phyloP scores from a whole-genome alignment of 352 stramenopile genomes.

The Blastocystis sp. region DNA sequence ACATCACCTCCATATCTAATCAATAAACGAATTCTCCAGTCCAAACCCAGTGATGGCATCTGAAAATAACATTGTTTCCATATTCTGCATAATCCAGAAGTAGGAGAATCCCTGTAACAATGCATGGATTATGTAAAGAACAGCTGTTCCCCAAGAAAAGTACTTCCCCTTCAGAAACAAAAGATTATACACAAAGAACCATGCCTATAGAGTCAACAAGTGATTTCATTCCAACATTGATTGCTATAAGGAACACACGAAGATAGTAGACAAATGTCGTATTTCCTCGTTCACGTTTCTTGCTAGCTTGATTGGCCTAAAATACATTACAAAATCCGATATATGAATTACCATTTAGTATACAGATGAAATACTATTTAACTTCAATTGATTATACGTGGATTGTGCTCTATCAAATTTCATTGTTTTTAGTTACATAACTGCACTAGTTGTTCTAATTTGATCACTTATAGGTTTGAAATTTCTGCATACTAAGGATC shows the following conservation, averaged over 20 bases:
- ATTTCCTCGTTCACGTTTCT: slow-evolving; percentile 54
- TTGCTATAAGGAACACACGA: neutral
- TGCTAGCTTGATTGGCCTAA: slow-evolving; percentile 62
- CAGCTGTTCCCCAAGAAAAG: neutral
- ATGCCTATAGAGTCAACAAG: neutral
- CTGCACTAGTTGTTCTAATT: too few species aligned
- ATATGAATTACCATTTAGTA: too few species aligned
- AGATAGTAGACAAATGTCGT: neutral
- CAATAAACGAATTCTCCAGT: neutral
- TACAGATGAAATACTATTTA: too few species aligned
- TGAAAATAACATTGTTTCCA: neutral
- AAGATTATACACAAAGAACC: slow-evolving; percentile 60
- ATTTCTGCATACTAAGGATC: too few species aligned
- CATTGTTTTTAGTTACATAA: too few species aligned
- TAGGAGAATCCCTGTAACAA: slow-evolving; percentile 30
- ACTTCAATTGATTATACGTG: too few species aligned
- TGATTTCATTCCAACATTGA: slow-evolving; percentile 12
- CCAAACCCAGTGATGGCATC: slow-evolving; percentile 41
- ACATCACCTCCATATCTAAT: slow-evolving; percentile 18
- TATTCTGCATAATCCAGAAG: slow-evolving; percentile 44
- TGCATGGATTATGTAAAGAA: slow-evolving; percentile 24
- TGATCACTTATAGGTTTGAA: too few species aligned
- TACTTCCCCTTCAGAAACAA: slow-evolving; percentile 42
- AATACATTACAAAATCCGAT: neutral
- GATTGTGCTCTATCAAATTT: too few species aligned